Base-by-base conservation (phyloP, 1,284 basidiomycete species). In the Wallemia mellicola region DNA sequence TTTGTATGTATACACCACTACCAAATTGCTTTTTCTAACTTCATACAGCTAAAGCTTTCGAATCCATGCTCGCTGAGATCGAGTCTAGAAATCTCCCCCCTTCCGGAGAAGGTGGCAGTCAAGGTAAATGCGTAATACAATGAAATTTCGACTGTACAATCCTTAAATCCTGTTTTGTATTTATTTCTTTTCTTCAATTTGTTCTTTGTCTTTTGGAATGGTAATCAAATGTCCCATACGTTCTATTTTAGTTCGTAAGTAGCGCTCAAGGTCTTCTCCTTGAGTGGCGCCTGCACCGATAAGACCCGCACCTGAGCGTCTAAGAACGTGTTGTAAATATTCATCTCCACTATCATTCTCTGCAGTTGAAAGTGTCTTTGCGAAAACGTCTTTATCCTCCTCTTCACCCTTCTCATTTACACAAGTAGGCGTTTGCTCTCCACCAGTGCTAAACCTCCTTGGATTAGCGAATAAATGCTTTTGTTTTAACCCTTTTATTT, bases 151-250 rank as follows among this genome's bases (percentile, higher is more conserved):
- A 22, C 19, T 15, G 22, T 17, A 22, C 38, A 48, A 48, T 48
- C 5, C 9, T 48, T 48, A 48, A 7, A 5, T 11, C 14, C 38
- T 48, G 14, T 48, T 15, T 22, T n/a, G 14, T n/a, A 48, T 22
- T 11, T 15, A 48, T 48, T 17, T 48, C 19, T 48, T 11, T 11
- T 48, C 38, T 11, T 22, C 22, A 22, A 5, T 22, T 48, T 22
- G 14, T 48, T 48, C n/a, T n/a, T n/a, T n/a, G n/a, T n/a, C n/a
- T n/a, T n/a, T 9, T 9, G 74, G 74, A 24, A 86, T 68, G 27
- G 81, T 79, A 26, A 94, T 72, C 73, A 92, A 81, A 70, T 98
- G 92, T 11, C 94, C 94, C 94, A 99, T 99, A 61, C 83, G 76
- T 67, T 89, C 74, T 24, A 98, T 81, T 71, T 99, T 99, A 58